Conservation (phyloP, 2,329 filamentous ascomycete genomes). For the Claviceps citrina region DNA sequence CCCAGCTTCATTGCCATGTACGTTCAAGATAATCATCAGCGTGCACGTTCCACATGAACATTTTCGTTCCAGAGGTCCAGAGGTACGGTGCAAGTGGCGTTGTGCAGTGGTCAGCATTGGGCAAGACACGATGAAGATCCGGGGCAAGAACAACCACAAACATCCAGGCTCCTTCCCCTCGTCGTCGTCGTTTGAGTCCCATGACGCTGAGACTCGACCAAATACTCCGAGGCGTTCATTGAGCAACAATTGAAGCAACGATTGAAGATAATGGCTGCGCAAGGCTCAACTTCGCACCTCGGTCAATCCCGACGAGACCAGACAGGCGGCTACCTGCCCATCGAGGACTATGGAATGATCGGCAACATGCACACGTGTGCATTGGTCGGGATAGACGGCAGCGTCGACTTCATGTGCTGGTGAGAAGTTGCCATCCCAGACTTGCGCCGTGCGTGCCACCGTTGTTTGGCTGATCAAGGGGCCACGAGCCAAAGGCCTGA, state of each 20-base stretch:
- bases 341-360: slow-evolving; percentile 67
- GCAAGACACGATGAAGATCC: neutral
- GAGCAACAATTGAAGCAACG: too few relatives aligned
- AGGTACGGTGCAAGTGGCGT: neutral
- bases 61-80: too few relatives aligned
- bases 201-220: neutral
- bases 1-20: too few relatives aligned
- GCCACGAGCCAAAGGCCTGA: slow-evolving; percentile 45
- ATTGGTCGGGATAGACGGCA: slow-evolving; percentile 57
- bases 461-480: neutral
- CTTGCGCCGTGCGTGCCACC: neutral
- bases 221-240: too few relatives aligned
- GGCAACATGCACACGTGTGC: slow-evolving; percentile 70
- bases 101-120: neutral
- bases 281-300: slow-evolving; percentile 18
- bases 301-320: slow-evolving; percentile 19
- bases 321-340: slow-evolving; percentile 38
- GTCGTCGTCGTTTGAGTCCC: neutral
- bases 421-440: slow-evolving; percentile 18
- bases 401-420: slow-evolving; percentile 68
- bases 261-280: slow-evolving; percentile 16
- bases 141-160: neutral
- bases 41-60: too few relatives aligned
- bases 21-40: too few relatives aligned
- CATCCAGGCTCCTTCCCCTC: too few relatives aligned